A percentile compares a stretch with the other conserved stretches of the same genome.
These are phyloP conservation scores for Mycosphaerelloides madeirae DNA, from an alignment of 2,329 filamentous ascomycete genomes.

Conservation along the genomic window DNA sequence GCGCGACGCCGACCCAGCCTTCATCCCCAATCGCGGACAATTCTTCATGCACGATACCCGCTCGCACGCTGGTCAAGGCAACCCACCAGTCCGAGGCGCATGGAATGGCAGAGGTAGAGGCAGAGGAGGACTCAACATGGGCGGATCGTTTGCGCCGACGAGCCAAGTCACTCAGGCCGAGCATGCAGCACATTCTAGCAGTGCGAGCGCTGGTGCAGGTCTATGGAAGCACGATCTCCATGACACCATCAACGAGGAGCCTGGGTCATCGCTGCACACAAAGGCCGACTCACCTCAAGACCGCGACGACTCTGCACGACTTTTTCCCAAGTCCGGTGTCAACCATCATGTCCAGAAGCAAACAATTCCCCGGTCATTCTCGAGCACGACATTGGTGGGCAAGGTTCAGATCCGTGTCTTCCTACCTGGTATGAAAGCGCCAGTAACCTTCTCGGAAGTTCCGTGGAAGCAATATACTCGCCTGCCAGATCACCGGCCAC, in stretches of 20 bases:
- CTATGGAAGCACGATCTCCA: slow-evolving; percentile 96
- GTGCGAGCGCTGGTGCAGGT: slow-evolving; percentile 61
- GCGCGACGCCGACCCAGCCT: slow-evolving; percentile 82
- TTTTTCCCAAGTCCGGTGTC: slow-evolving; percentile 19
- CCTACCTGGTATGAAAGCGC: slow-evolving; percentile 68
- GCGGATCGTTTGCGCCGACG: slow-evolving; percentile 51
- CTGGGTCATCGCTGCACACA: slow-evolving; percentile 3
- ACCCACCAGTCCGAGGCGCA: slow-evolving; percentile 20
- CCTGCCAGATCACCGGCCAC: slow-evolving; percentile 88
- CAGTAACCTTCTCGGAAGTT: slow-evolving; percentile 68
- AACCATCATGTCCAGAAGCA: slow-evolving; percentile 9
- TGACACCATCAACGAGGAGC: slow-evolving; percentile 51
- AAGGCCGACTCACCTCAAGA: slow-evolving; percentile 18
- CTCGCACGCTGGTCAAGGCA: slow-evolving; percentile 32
- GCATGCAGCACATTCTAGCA: no score
- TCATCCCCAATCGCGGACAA: slow-evolving; percentile 87
- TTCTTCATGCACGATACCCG: slow-evolving; percentile 97
- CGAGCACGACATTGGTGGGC: slow-evolving; percentile 75
- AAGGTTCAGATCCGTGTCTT: slow-evolving; percentile 81
- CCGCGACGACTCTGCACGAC: slow-evolving; percentile 23
- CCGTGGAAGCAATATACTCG: slow-evolving; percentile 88
- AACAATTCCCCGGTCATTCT: slow-evolving; percentile 49
- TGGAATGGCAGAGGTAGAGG: slow-evolving; percentile 54
- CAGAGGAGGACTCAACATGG: slow-evolving; percentile 56
- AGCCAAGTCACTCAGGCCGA: slow-evolving; percentile 37